Conservation (phyloP, 768 basidiomycete genomes). For the Pisolithus sp. region DNA sequence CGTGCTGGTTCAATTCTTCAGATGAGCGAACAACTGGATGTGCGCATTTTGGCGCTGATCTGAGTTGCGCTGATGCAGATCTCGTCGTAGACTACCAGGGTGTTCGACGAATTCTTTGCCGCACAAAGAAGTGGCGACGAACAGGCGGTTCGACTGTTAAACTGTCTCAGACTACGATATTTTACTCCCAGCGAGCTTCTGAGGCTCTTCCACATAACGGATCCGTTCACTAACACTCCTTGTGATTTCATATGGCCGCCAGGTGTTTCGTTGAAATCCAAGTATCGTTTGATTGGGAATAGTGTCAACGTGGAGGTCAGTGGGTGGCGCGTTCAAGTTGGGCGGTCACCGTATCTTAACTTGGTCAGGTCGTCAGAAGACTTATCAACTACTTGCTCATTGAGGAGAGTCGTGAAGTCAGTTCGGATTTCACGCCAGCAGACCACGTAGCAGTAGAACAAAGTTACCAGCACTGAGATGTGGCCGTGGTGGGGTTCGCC, state of each 20-base stretch:
- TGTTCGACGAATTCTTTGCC: conserved; percentile 50
- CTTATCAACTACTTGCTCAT: conserved; percentile 55
- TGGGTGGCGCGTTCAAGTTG: not conserved
- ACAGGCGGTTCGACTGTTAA: conserved; percentile 48
- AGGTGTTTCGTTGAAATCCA: conserved; percentile 55
- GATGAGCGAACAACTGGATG: conserved; percentile 60
- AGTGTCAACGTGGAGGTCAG: conserved; percentile 71
- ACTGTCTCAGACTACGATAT: conserved; percentile 61
- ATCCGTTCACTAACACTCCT: conserved; percentile 1
- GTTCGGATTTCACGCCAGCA: not conserved
- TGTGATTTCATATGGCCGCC: conserved; percentile 56
- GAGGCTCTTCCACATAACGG: conserved; percentile 55
- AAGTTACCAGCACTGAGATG: not conserved
- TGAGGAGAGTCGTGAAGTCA: conserved; percentile 8
- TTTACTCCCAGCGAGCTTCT: conserved; percentile 71
- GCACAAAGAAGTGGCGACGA: conserved; percentile 35
- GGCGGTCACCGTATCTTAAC: not conserved
- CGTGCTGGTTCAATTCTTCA: conserved; percentile 75
- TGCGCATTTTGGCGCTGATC: conserved; percentile 23
- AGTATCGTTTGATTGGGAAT: conserved; percentile 75
- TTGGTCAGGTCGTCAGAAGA: conserved; percentile 37
- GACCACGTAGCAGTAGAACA: not conserved
- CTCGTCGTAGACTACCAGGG: conserved; percentile 47
- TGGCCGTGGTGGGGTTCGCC: no score
- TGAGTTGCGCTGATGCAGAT: not conserved